Conservation (phyloP, 495 filamentous ascomycete genomes). For the Pyrenopolyporus hunteri region DNA sequence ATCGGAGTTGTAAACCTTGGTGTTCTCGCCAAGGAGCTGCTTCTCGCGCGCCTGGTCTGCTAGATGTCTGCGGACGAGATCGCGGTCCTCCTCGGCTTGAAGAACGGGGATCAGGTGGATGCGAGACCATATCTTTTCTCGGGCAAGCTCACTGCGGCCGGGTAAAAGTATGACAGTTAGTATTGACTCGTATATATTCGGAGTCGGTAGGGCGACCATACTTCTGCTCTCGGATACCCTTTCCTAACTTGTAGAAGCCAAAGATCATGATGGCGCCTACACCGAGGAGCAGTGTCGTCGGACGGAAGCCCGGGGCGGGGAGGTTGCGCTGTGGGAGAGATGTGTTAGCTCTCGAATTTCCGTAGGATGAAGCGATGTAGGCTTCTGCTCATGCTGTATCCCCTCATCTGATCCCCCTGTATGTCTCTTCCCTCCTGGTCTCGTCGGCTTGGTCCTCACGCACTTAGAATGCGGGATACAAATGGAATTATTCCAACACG, state of each 20-base stretch:
- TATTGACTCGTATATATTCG: neutral
- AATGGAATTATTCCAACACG: too few species aligned
- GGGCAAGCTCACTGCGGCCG: slow-evolving; percentile 80
- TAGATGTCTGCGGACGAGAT: slow-evolving; percentile 81
- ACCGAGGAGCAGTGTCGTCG: slow-evolving; percentile 73
- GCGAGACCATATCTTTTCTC: slow-evolving; percentile 97
- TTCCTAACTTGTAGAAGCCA: slow-evolving; percentile 81
- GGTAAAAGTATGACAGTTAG: slow-evolving; percentile 11
- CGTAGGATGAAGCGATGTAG: too few species aligned
- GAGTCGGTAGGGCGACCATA: slow-evolving; percentile 50
- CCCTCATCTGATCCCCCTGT: too few species aligned
- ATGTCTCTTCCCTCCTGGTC: too few species aligned
- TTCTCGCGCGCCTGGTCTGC: slow-evolving; percentile 90
- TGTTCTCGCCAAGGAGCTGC: slow-evolving; percentile 81
- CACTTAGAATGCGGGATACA: too few species aligned
- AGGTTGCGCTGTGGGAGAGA: slow-evolving; percentile 74
- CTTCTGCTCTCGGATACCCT: slow-evolving; percentile 86
- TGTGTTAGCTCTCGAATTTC: too few species aligned
- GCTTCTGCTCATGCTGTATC: too few species aligned
- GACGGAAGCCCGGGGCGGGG: slow-evolving; percentile 89
- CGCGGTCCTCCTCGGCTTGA: slow-evolving; percentile 94
- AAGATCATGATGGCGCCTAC: slow-evolving; percentile 80
- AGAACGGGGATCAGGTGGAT: slow-evolving; percentile 91
- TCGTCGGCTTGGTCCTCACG: too few species aligned
- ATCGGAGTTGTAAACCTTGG: slow-evolving; percentile 83